Evolutionary conservation across 352 stramenopile genomes (phyloP).

Genomic region (Phytophthora agathidicida): DNA sequence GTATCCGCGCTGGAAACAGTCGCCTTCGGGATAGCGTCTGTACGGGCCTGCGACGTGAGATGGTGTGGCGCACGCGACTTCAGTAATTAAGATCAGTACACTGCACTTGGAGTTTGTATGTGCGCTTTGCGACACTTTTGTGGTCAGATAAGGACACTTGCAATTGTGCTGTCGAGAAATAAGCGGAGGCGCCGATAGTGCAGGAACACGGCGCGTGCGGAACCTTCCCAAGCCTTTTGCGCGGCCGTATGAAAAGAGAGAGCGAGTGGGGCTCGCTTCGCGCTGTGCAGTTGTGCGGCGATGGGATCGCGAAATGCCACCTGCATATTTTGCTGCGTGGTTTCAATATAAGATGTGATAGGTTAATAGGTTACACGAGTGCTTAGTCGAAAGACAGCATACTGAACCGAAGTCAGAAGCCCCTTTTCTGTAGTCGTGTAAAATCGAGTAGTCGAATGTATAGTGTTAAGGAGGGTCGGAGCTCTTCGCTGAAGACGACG

Average conservation of each 20-base stretch:
- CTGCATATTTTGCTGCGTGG: not conserved
- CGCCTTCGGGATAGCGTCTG: not conserved
- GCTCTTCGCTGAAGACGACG: slow-evolving; percentile 19
- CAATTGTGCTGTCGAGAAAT: slow-evolving; percentile 24
- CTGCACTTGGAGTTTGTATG: not conserved
- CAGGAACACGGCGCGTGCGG: slow-evolving; percentile 5
- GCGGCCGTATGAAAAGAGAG: not conserved
- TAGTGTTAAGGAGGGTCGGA: slow-evolving; percentile 1
- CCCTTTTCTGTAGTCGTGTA: slow-evolving; percentile 2
- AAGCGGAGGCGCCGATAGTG: not conserved
- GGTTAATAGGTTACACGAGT: not conserved
- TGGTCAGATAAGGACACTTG: slow-evolving; percentile 30
- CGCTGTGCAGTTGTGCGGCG: slow-evolving; percentile 5
- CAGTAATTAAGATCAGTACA: slow-evolving; percentile 10
- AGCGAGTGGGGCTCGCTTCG: slow-evolving; percentile 1
- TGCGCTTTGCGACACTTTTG: slow-evolving; percentile 25
- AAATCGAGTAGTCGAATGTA: not conserved
- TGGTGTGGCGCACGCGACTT: not conserved
- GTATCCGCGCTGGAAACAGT: slow-evolving; percentile 16
- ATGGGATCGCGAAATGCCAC: too few species aligned
- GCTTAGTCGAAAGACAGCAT: not conserved
- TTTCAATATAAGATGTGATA: not conserved
- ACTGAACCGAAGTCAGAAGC: not conserved
- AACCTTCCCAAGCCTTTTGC: not conserved
- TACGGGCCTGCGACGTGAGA: slow-evolving; percentile 5